phyloP scores from a whole-genome alignment of 2,329 filamentous ascomycete species.

The Colletotrichum navitas region DNA sequence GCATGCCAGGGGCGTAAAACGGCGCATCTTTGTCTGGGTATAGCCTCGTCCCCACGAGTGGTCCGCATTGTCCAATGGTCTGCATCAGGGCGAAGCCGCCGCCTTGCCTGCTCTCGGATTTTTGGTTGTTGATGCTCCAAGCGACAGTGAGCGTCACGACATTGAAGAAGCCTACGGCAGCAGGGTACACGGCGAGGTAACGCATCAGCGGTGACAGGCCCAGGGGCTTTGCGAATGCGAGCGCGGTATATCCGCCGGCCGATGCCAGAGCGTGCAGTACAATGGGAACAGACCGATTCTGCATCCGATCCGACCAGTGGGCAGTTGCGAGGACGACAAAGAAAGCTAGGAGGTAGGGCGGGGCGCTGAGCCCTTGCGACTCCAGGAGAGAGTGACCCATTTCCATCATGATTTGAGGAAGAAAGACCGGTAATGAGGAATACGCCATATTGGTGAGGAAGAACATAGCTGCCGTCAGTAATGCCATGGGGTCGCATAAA shows the following conservation, averaged over 20 bases:
- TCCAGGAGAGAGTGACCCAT: constrained; percentile 78
- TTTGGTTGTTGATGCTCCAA: constrained; percentile 91
- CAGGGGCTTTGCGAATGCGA: constrained; percentile 68
- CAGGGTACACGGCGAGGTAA: constrained; percentile 84
- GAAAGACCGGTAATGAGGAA: constrained; percentile 86
- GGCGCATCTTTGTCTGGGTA: constrained; percentile 72
- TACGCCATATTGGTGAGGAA: constrained; percentile 91
- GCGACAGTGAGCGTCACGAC: constrained; percentile 87
- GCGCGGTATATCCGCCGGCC: constrained; percentile 68
- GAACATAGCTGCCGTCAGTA: constrained; percentile 85
- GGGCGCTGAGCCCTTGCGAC: constrained; percentile 83
- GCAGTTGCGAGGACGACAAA: constrained; percentile 78
- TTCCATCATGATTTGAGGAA: constrained; percentile 82
- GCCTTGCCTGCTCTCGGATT: constrained; percentile 75
- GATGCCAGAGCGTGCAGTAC: constrained; percentile 78
- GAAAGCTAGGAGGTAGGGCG: constrained; percentile 85
- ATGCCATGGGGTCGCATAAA: constrained; percentile 75
- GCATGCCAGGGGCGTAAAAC: constrained; percentile 74
- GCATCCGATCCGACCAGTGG: constrained; percentile 75
- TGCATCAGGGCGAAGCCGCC: constrained; percentile 86
- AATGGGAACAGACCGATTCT: constrained; percentile 74
- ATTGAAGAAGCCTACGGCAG: constrained; percentile 84
- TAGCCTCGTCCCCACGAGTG: constrained; percentile 75
- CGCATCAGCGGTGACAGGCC: constrained; percentile 63
- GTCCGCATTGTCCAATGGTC: constrained; percentile 83